These are phyloP conservation scores for Barnettozyma pratensis DNA, from an alignment of 805 yeast genomes.

Conservation along the genomic window DNA sequence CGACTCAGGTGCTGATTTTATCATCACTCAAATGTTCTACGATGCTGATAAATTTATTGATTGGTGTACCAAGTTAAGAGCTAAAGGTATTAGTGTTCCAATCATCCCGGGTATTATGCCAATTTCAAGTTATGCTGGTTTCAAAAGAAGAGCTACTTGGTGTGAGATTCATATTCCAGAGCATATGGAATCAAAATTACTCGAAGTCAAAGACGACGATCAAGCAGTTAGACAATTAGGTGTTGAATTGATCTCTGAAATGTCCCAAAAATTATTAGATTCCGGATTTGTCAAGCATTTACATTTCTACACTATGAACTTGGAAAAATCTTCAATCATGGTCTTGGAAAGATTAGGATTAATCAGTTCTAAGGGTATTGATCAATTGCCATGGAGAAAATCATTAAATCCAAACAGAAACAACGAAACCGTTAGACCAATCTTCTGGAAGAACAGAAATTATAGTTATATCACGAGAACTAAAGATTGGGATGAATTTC, in stretches of 20 bases:
- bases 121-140: slow-evolving; percentile 89
- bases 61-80: slow-evolving; percentile 75
- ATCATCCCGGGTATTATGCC: slow-evolving; percentile 99
- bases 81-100: slow-evolving; percentile 72
- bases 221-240: slow-evolving; percentile 82
- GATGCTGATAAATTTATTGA: slow-evolving; percentile 78
- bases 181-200: slow-evolving; percentile 61
- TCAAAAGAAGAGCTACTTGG: slow-evolving; percentile 93
- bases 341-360: slow-evolving; percentile 70
- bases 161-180: slow-evolving; percentile 79
- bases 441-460: slow-evolving; percentile 93
- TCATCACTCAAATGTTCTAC: slow-evolving; percentile 96
- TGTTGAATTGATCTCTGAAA: slow-evolving; percentile 70
- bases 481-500: slow-evolving; percentile 95
- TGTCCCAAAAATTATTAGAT: slow-evolving; percentile 71
- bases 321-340: slow-evolving; percentile 88
- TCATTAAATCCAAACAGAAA: slow-evolving; percentile 76
- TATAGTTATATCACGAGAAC: slow-evolving; percentile 86
- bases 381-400: slow-evolving; percentile 81
- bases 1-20: slow-evolving; percentile 91
- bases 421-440: slow-evolving; percentile 84
- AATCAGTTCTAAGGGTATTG: slow-evolving; percentile 28
- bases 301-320: slow-evolving; percentile 96
- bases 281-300: slow-evolving; percentile 77
- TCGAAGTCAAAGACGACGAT: slow-evolving; percentile 87